Base-by-base conservation (phyloP, 441 rosid genomes). In the Omphalea diandra region DNA sequence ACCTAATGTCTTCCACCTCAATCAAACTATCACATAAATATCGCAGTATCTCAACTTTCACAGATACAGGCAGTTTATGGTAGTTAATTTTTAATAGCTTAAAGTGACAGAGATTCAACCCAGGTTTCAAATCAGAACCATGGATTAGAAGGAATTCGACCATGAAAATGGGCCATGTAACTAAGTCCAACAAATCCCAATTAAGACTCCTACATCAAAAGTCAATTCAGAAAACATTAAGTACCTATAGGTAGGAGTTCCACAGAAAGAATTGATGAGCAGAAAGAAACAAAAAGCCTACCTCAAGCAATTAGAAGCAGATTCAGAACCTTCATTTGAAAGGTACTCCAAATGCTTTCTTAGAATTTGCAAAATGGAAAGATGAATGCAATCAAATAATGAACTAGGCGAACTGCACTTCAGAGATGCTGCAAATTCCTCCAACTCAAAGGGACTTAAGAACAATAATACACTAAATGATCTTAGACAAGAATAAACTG, bases 91-190 rank as follows among this genome's bases (percentile, higher is more conserved):
- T 85, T 63, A 88, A 85, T 40, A 81, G 85, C 63, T 81, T 80
- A 82, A 87, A 75, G 24, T 67, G 69, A 70, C 70, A 80, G 47
- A 82, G 84, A 76, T 82, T 80, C 73, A 87, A 83, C 65, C 82
- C 81, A 89, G 89, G 85, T 64, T 83, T 85, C 67, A 83, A 73
- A 63, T 88, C 90, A 65, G 77, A 81, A 70, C 81, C 77, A 74
- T 89, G 85, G 63, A 97, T 86, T 86, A 90, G 75, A 59, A 93
- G 76, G 81, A 93, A 95, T 79, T 90, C 96, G 65, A 86, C 81
- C 86, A 95, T 76, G 76, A 90, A 89, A 74, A 88, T 79, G 70
- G 98, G 96, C 99, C 99, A 93, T 22, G 99, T 95, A 77, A 89
- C 81, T 59, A 80, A 74, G 77, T 95, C 99, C 67, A 95, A 89